Conservation (phyloP, 169 alveolate species). For the Eimeria brunetti region DNA sequence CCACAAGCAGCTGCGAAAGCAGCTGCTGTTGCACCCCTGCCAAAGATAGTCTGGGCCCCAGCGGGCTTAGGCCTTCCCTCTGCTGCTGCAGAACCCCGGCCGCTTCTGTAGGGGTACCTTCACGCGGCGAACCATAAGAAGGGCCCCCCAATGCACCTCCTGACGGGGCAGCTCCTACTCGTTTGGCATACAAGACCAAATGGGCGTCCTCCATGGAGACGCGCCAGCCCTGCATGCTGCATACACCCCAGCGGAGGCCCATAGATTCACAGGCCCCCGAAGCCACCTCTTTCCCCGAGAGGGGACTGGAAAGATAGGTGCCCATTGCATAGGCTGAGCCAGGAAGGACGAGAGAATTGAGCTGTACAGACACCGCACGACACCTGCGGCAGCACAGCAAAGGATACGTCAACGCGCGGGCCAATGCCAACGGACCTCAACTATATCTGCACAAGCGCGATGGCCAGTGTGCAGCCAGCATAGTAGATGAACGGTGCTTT, state of each 20-base stretch:
- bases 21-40: slow-evolving; percentile 6
- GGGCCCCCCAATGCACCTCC: background rate
- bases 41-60: background rate
- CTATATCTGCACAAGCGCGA: background rate
- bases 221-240: slow-evolving; percentile 97
- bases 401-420: background rate
- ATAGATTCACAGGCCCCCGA: slow-evolving; percentile 67
- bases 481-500: background rate
- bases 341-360: background rate
- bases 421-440: background rate
- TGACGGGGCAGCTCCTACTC: slow-evolving; percentile 12
- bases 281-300: slow-evolving; percentile 62
- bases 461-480: slow-evolving; percentile 22
- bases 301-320: slow-evolving; percentile 73
- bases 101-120: background rate
- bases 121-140: background rate
- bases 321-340: slow-evolving; percentile 76
- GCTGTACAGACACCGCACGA: slow-evolving; percentile 39
- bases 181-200: slow-evolving; percentile 81
- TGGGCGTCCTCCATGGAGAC: slow-evolving; percentile 97
- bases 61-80: slow-evolving; percentile 5
- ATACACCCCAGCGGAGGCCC: slow-evolving; percentile 77
- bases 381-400: slow-evolving; percentile 51
- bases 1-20: slow-evolving; percentile 20
- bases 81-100: slow-evolving; percentile 64